Percentiles rank a stretch among this genome's conserved stretches.
Conservation (phyloP, 129 eudicot genomes). For the Flaveria bidentis region DNA sequence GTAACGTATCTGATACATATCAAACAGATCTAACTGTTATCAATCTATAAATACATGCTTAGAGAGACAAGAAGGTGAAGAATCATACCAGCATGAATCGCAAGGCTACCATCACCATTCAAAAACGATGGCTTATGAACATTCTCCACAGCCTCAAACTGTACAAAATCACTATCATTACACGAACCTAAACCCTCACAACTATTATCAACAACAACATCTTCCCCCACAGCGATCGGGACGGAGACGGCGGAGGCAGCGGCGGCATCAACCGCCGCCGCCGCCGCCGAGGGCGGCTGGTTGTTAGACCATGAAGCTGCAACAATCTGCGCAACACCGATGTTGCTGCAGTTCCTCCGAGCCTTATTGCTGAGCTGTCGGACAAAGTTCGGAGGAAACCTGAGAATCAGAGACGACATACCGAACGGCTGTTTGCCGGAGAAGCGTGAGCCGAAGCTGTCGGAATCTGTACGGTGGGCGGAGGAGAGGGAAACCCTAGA, state of each 20-base stretch:
- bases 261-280: constrained; percentile 54
- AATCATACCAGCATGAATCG: constrained; percentile 87
- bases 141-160: constrained; percentile 45
- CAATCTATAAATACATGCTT: neutral
- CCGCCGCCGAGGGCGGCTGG: constrained; percentile 51
- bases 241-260: constrained; percentile 47
- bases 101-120: constrained; percentile 78
- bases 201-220: constrained; percentile 34
- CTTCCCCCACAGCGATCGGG: constrained; percentile 45
- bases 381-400: constrained; percentile 89
- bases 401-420: constrained; percentile 57
- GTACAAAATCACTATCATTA: constrained; percentile 43
- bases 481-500: constrained; percentile 54
- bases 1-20: neutral
- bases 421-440: constrained; percentile 34
- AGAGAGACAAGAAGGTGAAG: neutral
- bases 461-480: constrained; percentile 73
- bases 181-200: constrained; percentile 18
- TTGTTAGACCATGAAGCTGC: constrained; percentile 96
- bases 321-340: constrained; percentile 91
- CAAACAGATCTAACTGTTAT: neutral
- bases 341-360: constrained; percentile 90
- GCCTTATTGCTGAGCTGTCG: constrained; percentile 91
- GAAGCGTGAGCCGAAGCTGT: constrained; percentile 36
- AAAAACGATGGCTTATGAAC: constrained; percentile 52